Evolutionary conservation across 306 rosid genomes (phyloP).

Genomic region (Trifolium dubium): DNA sequence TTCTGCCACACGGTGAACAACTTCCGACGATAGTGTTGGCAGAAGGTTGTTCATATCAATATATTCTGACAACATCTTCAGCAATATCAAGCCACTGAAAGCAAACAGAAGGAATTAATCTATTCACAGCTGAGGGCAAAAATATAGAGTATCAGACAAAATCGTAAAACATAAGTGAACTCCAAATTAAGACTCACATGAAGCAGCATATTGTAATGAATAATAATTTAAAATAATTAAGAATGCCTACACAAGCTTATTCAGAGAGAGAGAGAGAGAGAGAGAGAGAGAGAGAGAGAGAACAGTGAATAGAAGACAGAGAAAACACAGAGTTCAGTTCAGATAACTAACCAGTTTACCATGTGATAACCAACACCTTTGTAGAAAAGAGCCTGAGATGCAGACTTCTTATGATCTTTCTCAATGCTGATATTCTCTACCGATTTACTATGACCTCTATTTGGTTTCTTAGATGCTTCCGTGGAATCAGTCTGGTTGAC

Average conservation of each 20-base stretch:
- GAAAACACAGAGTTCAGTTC: slow-evolving; percentile 23
- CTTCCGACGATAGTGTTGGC: slow-evolving; percentile 85
- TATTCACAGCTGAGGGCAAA: slow-evolving; percentile 29
- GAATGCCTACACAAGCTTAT: slow-evolving; percentile 3
- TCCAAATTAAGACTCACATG: slow-evolving; percentile 29
- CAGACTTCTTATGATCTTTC: slow-evolving; percentile 79
- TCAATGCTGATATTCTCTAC: slow-evolving; percentile 58
- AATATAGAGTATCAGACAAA: slow-evolving; percentile 18
- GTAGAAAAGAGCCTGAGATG: slow-evolving; percentile 71
- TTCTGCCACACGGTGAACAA: slow-evolving; percentile 95
- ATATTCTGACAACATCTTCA: slow-evolving; percentile 96
- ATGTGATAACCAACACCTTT: slow-evolving; percentile 89
- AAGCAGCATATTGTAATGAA: slow-evolving; percentile 2
- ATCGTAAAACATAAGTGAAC: slow-evolving; percentile 31
- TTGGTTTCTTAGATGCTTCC: slow-evolving; percentile 52
- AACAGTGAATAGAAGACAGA: background rate
- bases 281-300: slow-evolving; percentile 15
- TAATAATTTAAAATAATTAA: background rate
- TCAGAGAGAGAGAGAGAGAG: background rate
- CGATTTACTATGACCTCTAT: slow-evolving; percentile 50
- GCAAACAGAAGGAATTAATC: slow-evolving; percentile 40
- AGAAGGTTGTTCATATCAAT: slow-evolving; percentile 84
- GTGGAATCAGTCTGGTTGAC: slow-evolving; percentile 52
- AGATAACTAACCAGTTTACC: slow-evolving; percentile 97
- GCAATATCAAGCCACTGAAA: slow-evolving; percentile 90